Base-by-base conservation (phyloP, 352 stramenopile species). In the Phytophthora fragariaefolia region DNA sequence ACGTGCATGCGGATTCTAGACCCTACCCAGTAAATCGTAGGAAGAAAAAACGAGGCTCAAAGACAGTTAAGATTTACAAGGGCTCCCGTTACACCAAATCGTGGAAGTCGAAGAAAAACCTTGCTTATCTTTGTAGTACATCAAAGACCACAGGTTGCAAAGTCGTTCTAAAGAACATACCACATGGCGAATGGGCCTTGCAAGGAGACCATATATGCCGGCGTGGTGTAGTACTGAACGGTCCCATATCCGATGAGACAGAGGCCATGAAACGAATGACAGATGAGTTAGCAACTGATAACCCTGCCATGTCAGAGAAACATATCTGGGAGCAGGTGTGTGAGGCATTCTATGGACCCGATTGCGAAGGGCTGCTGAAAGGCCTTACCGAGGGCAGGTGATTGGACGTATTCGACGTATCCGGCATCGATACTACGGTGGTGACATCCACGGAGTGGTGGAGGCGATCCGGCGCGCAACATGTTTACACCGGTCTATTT, bases 371-470 rank as follows among this genome's bases (percentile, higher is more conserved):
- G 26, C n/a, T 59, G 13, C 15, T 65, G 20, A 15, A 65, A 22
- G 46, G 58, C 22, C 23, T 65, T 6, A 52, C 51, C 10, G 43
- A 69, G 56, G 50, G 24, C 63, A 66, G 34, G 63, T 63, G 3
- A 48, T 62, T 4, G 22, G 28, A 1, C 40, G 63, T 6, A 26
- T 62, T 9, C 20, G 46, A n/a, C 42, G 42, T 15, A 34, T 42
- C 24, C 57, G 57, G 4, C 27, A 30, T 9, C 20, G 34, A 27
- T 54, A 69, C 46, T 63, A 58, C 8, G 54, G 47, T 30, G 46
- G 47, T 26, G 42, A 71, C 28, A 62, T 76, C 5, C 62, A 76
- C 45, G 56, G 68, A 32, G 56, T 64, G 45, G 45, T 56, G 0
- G 45, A 64, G 59, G 38, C 13, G 46, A 57, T 18, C 45, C 8